Base-by-base conservation (phyloP, 2,329 filamentous ascomycete species). In the Penicillium sp. region DNA sequence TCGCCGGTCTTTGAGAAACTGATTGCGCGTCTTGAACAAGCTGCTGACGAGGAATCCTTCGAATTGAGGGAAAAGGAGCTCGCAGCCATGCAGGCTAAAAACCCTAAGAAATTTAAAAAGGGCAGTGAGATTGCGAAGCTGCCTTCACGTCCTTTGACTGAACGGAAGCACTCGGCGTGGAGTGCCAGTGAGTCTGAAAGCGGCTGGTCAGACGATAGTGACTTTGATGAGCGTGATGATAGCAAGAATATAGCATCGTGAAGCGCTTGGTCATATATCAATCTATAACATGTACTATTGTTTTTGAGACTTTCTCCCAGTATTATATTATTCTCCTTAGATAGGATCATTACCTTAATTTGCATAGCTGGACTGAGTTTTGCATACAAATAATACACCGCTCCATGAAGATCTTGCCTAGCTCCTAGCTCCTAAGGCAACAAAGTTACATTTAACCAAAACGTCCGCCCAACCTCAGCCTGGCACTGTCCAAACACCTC, bases 1-100 rank as follows among this genome's bases (percentile, higher is more conserved):
- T 80, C 80, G 14, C 81, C 81, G 0, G 82, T 81, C 9, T 63
- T 86, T 52, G 77, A 81, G 58, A 77, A 77, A 63, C 68, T 85
- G 55, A 77, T 83, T 59, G 72, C 74, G n/a, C 60, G 71, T 33
- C 54, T 67, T 43, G 76, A 77, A 52, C 71, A 73, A 28, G 55
- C 61, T 3, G 42, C 65, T 2, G 67, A 70, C 42, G 65, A 68
- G 40, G 63, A 73, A 14, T 64, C 63, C 33, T 11, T 30, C 28
- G 28, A 30, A 30, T 30, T 30, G 28, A 63, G 65, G 8, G 48
- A 50, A 35, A 59, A 59, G 47, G 56, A 61, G 21, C 59, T 63
- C 23, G 61, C 67, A 35, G 58, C 63, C 20, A 65, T 60, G 60
- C 58, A 52, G 26, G 40, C 67, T 54, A 64, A 61, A 40, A 55